Conservation (phyloP, 768 basidiomycete species). For the Rhizopogon vinicolor region DNA sequence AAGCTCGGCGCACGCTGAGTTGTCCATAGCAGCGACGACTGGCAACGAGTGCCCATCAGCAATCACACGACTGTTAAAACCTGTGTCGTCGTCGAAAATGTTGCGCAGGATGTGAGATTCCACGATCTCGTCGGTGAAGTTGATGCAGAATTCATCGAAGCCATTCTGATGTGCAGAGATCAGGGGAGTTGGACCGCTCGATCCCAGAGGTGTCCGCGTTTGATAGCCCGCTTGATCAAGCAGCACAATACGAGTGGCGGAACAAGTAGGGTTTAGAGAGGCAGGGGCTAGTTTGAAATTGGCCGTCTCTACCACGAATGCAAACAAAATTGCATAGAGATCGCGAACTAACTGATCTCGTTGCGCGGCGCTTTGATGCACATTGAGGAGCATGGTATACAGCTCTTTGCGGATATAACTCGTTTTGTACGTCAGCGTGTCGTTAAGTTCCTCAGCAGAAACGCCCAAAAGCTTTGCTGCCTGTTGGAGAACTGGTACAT, state of each 20-base stretch:
- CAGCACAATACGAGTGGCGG: constrained; percentile 44
- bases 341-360: constrained; percentile 53
- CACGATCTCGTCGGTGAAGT: constrained; percentile 55
- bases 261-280: constrained; percentile 33
- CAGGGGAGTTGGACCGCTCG: constrained; percentile 42
- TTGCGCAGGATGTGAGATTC: constrained; percentile 52
- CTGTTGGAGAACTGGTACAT: constrained; percentile 44
- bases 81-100: constrained; percentile 46
- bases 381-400: constrained; percentile 50
- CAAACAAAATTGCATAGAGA: constrained; percentile 60
- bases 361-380: constrained; percentile 45
- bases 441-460: constrained; percentile 46
- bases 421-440: constrained; percentile 52
- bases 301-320: constrained; percentile 59
- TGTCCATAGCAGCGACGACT: constrained; percentile 46
- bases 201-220: constrained; percentile 40
- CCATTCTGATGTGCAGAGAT: constrained; percentile 52
- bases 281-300: constrained; percentile 52
- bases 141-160: constrained; percentile 59
- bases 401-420: constrained; percentile 57
- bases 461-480: constrained; percentile 49
- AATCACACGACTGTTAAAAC: constrained; percentile 39
- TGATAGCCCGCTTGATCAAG: constrained; percentile 58
- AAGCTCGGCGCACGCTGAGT: constrained; percentile 50
- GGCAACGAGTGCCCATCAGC: constrained; percentile 53